Percentiles rank a stretch among this genome's conserved stretches.
Conservation (phyloP, 148 eudicot species). For the Spergularia marina region DNA sequence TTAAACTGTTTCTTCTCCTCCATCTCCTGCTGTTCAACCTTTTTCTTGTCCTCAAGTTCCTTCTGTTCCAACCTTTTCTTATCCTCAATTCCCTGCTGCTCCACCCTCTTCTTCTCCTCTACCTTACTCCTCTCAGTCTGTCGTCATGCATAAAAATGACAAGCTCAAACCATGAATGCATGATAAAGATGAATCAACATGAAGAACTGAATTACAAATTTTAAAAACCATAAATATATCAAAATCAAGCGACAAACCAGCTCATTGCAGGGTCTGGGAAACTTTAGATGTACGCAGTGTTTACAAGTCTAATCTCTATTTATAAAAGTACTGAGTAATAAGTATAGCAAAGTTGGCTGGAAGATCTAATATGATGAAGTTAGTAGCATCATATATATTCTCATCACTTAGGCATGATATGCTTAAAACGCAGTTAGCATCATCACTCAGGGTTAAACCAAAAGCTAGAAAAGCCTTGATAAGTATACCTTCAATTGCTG, state of each 20-base stretch:
- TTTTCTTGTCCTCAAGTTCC: constrained; percentile 37
- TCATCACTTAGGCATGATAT: neutral
- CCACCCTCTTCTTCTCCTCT: constrained; percentile 19
- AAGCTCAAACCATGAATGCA: constrained; percentile 9
- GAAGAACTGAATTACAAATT: neutral
- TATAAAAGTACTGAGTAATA: neutral
- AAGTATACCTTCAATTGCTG: constrained; percentile 65
- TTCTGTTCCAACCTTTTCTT: constrained; percentile 35
- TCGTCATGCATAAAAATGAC: neutral
- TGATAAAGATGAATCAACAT: neutral
- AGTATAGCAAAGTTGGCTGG: neutral
- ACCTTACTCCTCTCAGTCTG: constrained; percentile 30
- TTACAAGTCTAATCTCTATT: neutral
- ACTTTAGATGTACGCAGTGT: neutral
- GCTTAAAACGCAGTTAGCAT: neutral
- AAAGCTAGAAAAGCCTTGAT: neutral
- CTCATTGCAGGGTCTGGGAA: neutral
- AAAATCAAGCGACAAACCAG: neutral
- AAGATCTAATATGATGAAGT: neutral
- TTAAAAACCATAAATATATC: neutral
- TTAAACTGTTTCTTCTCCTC: constrained; percentile 32
- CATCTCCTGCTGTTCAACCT: constrained; percentile 35
- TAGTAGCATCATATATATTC: neutral
- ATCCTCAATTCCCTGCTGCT: constrained; percentile 18
- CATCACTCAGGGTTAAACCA: neutral